phyloP scores from a whole-genome alignment of 179 eudicot species.

The Spinacia oleracea region DNA sequence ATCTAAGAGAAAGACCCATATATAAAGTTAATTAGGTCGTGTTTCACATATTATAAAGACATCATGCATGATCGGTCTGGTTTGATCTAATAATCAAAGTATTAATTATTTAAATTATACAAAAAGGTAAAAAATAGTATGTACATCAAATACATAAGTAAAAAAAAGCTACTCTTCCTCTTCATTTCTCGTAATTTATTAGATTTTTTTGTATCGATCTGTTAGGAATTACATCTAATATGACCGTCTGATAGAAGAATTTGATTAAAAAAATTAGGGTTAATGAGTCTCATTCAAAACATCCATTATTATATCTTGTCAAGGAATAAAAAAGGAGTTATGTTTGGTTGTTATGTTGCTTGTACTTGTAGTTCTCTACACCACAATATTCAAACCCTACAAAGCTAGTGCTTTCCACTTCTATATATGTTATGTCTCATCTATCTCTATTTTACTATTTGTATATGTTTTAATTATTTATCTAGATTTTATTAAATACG shows the following conservation, averaged over 20 bases:
- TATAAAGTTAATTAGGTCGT: too few relatives aligned
- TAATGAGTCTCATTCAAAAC: not conserved
- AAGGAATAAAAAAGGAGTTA: not conserved
- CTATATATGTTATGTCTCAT: not conserved
- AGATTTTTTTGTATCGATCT: too few relatives aligned
- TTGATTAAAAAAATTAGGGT: not conserved
- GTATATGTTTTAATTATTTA: not conserved
- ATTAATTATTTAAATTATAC: too few relatives aligned
- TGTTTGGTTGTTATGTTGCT: slow-evolving; percentile 3
- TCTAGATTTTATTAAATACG: not conserved
- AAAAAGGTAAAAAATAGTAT: too few relatives aligned
- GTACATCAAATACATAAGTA: too few relatives aligned
- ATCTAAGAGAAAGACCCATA: not conserved
- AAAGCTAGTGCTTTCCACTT: not conserved
- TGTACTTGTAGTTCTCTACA: slow-evolving; percentile 12
- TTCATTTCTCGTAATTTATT: too few relatives aligned
- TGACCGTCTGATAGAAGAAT: not conserved
- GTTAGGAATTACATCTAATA: not conserved
- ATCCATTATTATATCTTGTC: not conserved
- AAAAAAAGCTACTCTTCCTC: too few relatives aligned
- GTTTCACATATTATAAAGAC: not conserved
- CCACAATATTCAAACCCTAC: slow-evolving; percentile 15
- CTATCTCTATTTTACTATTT: not conserved
- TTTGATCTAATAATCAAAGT: too few relatives aligned
- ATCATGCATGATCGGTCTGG: too few relatives aligned